phyloP scores from a whole-genome alignment of 768 basidiomycete genomes.

The Lactarius tabidus region DNA sequence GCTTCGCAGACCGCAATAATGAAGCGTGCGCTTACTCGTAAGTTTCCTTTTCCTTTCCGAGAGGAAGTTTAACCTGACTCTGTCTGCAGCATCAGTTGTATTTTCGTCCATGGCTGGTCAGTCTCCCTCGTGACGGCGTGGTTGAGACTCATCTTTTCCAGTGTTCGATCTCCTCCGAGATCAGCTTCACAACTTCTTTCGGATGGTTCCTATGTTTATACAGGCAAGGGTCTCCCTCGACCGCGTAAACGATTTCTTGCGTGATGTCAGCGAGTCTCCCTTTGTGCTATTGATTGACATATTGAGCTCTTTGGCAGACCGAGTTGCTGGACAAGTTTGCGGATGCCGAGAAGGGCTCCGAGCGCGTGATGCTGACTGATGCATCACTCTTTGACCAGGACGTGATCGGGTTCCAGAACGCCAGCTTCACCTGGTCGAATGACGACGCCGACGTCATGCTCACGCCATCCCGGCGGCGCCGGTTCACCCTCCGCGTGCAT shows the following conservation, averaged over 20 bases:
- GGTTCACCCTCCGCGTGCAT: constrained; percentile 47
- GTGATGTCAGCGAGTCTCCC: constrained; percentile 25
- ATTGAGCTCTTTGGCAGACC: constrained; percentile 26
- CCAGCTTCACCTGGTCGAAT: constrained; percentile 52
- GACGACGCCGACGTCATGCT: constrained; percentile 31
- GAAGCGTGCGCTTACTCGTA: constrained; percentile 33
- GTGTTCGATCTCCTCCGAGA: constrained; percentile 41
- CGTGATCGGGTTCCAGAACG: constrained; percentile 49
- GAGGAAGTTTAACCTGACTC: not conserved
- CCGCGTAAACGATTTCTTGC: constrained; percentile 39
- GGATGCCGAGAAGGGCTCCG: constrained; percentile 14
- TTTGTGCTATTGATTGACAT: constrained; percentile 24
- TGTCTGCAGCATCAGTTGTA: constrained; percentile 28
- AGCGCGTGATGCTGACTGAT: constrained; percentile 19
- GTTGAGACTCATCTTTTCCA: constrained; percentile 10
- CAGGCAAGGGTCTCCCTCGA: constrained; percentile 38
- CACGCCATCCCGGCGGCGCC: constrained; percentile 44
- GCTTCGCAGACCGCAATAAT: constrained; percentile 32
- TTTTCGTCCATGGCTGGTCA: constrained; percentile 32
- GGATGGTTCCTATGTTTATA: constrained; percentile 27
- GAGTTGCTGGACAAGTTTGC: constrained; percentile 34
- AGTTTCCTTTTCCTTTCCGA: not conserved
- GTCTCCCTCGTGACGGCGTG: not conserved
- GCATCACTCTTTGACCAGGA: constrained; percentile 19
- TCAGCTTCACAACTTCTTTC: constrained; percentile 30